A percentile compares a stretch with the other conserved stretches of the same genome.
Conservation (phyloP, 257 asterid genomes). For the Solanum sitiens region DNA sequence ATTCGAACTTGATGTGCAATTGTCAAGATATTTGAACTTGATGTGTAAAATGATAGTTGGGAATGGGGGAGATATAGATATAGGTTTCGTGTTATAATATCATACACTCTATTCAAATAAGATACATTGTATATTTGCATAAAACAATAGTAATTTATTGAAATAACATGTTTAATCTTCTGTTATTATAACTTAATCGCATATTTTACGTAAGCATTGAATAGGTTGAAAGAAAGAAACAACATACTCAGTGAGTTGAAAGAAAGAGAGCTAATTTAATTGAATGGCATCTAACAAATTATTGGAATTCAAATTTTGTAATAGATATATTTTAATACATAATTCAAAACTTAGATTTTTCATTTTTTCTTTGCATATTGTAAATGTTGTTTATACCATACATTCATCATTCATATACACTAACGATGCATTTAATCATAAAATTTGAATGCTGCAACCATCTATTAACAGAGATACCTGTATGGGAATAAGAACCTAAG, state of each 20-base stretch:
- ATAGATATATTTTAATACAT: too few relatives aligned
- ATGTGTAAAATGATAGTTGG: neutral
- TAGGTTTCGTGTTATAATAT: neutral
- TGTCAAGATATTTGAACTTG: neutral
- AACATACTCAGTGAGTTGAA: too few relatives aligned
- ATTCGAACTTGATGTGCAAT: neutral
- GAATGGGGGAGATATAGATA: neutral
- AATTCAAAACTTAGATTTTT: neutral
- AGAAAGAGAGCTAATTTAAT: neutral
- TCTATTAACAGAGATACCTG: neutral
- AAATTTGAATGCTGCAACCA: neutral
- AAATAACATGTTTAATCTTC: neutral
- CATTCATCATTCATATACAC: neutral
- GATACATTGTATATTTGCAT: neutral
- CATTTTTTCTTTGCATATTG: neutral
- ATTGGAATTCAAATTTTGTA: neutral
- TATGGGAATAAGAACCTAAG: neutral
- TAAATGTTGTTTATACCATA: neutral
- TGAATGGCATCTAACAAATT: neutral
- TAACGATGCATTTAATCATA: neutral
- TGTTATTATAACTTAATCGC: neutral
- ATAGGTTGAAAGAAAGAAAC: neutral
- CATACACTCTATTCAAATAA: neutral
- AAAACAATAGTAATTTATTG: neutral
- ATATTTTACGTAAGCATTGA: neutral